Conservation (phyloP, 805 yeast species). For the Metschnikowia matae region DNA sequence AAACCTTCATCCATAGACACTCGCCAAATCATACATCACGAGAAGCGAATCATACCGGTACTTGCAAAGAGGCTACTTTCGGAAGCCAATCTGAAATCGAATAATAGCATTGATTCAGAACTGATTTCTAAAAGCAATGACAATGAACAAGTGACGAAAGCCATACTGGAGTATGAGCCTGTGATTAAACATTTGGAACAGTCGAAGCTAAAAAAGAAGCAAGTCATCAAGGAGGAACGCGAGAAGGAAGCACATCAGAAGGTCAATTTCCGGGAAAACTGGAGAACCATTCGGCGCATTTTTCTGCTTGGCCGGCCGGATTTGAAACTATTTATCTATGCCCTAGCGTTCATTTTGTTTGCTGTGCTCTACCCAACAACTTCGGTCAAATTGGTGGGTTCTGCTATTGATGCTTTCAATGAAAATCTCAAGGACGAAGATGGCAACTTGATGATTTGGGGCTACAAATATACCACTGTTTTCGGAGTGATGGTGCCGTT, state of each 20-base stretch:
- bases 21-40: background rate
- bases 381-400: constrained; percentile 41
- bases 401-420: constrained; percentile 41
- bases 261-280: constrained; percentile 30
- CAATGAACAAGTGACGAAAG: background rate
- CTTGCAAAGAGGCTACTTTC: background rate
- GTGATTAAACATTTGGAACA: constrained; percentile 29
- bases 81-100: background rate
- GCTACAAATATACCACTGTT: constrained; percentile 39
- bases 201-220: constrained; percentile 22
- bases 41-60: background rate
- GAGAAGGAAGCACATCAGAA: constrained; percentile 21
- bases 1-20: background rate
- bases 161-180: constrained; percentile 9
- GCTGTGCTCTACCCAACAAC: constrained; percentile 44
- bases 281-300: constrained; percentile 36
- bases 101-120: background rate
- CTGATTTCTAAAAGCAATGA: background rate
- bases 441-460: constrained; percentile 42
- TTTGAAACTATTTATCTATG: constrained; percentile 32
- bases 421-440: constrained; percentile 31
- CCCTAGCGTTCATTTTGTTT: constrained; percentile 38
- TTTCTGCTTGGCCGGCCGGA: constrained; percentile 39
- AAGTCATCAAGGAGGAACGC: constrained; percentile 30
- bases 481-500: constrained; percentile 43